These are phyloP conservation scores for Ceratobasidium papillatum DNA, from an alignment of 1,284 basidiomycete species.

Conservation along the genomic window DNA sequence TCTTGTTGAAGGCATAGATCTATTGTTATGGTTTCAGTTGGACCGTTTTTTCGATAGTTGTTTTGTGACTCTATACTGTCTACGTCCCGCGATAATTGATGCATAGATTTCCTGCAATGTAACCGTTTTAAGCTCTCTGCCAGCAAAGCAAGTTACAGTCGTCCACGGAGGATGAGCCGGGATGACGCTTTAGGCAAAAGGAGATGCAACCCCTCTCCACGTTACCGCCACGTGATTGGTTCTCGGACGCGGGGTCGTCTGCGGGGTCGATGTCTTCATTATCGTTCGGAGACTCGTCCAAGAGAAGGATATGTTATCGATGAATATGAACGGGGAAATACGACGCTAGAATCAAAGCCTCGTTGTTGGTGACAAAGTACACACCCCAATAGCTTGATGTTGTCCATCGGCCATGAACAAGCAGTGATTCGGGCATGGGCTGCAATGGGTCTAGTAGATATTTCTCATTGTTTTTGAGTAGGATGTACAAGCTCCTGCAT, in stretches of 20 bases:
- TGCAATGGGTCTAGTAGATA: no score
- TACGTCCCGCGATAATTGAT: conserved; percentile 22
- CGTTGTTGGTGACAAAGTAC: no score
- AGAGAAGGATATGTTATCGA: no score
- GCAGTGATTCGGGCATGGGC: no score
- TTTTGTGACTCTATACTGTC: conserved; percentile 9
- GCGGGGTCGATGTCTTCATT: background rate
- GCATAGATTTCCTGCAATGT: background rate
- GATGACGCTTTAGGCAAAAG: background rate
- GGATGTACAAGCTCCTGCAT: no score
- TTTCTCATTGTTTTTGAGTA: no score
- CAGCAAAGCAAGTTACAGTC: background rate
- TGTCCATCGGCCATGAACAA: no score
- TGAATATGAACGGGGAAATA: no score
- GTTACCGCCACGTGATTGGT: conserved; percentile 3
- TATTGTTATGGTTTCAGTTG: conserved; percentile 21
- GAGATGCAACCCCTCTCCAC: background rate
- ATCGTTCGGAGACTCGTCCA: background rate
- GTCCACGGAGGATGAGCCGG: background rate
- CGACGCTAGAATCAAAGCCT: no score
- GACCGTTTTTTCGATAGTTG: conserved; percentile 10
- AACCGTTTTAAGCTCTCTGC: background rate
- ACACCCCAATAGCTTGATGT: no score
- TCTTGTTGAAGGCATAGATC: conserved; percentile 24
- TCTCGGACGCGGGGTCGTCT: background rate